Evolutionary conservation across 179 eudicot species (phyloP), one percentile per base, ranked within the genome.

Genomic region (Dionaea muscipula): DNA sequence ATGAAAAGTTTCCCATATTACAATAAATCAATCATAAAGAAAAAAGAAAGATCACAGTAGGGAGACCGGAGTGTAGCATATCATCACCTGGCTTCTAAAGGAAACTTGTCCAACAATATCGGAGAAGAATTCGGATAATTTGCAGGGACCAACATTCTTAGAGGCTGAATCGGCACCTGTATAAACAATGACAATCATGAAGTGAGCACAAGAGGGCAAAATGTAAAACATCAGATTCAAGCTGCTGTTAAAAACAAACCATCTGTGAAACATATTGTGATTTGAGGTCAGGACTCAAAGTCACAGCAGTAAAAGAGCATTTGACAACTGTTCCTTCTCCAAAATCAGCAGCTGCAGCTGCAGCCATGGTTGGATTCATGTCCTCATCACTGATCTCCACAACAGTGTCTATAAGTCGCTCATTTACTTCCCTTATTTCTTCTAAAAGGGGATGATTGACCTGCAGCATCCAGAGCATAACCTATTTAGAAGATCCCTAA

Each of bases 81-180:
- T 63, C 38, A 70, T 75, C 68, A 90, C 97, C 97, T 75, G 64
- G 72, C 70, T 66, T 84, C 86, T 59, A 79, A 75, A 11, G 95
- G 87, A 64, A 90, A 78, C 77, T 84, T 86, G 70, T 90, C 97
- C 80, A 90, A 59, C 61, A 90, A 71, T 56, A 90, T 55, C 9
- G 95, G 97, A 37, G 94, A 86, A 62, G 81, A 84, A 68, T 78
- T 78, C 57, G 97, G 97, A 73, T 90, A 90, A 71, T 78, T 82
- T 39, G 77, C 69, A 39, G 97, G 97, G 68, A 90, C 71, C 56
- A 90, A 85, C 72, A 90, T 57, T 63, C 83, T 67, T 61, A 90
- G 72, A 33, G 95, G 95, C 69, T 90, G 95, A 68, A 90, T 90
- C 31, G 82, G 94, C 16, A 87, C 81, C 97, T 90, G 90, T 66